Conservation (phyloP, 2,329 filamentous ascomycete species). For the Alternaria gansuensis region DNA sequence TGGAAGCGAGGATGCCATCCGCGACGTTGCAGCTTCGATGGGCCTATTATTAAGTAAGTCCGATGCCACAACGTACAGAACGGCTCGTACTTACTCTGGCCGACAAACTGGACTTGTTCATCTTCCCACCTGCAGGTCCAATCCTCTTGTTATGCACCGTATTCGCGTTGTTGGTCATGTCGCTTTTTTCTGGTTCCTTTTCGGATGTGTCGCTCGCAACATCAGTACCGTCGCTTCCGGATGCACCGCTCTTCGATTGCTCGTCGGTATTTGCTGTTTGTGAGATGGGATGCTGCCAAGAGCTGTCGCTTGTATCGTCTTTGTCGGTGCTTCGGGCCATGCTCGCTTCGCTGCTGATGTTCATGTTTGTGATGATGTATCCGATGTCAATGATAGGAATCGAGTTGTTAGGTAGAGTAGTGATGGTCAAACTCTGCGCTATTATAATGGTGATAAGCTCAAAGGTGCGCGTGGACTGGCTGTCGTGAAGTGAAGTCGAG, state of each 20-base stretch:
- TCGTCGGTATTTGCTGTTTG: constrained; percentile 2
- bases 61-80: not conserved
- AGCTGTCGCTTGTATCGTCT: not conserved
- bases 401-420: not conserved
- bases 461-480: not conserved
- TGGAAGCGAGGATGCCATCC: constrained; percentile 17
- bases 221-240: not conserved
- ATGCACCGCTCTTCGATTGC: not conserved
- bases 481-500: not conserved
- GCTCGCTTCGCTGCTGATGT: not conserved
- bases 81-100: not conserved
- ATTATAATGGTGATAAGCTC: not conserved
- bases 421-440: not conserved
- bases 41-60: constrained; percentile 3
- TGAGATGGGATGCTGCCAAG: not conserved
- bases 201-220: not conserved
- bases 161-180: not conserved
- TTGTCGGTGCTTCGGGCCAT: not conserved
- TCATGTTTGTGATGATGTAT: constrained; percentile 5
- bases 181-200: not conserved
- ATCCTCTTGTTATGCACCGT: not conserved
- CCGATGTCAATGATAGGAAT: not conserved
- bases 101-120: not conserved
- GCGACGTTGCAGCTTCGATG: constrained; percentile 4
- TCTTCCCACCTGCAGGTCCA: not conserved